phyloP scores from a whole-genome alignment of 2,329 filamentous ascomycete genomes.

The Apiospora hydei region DNA sequence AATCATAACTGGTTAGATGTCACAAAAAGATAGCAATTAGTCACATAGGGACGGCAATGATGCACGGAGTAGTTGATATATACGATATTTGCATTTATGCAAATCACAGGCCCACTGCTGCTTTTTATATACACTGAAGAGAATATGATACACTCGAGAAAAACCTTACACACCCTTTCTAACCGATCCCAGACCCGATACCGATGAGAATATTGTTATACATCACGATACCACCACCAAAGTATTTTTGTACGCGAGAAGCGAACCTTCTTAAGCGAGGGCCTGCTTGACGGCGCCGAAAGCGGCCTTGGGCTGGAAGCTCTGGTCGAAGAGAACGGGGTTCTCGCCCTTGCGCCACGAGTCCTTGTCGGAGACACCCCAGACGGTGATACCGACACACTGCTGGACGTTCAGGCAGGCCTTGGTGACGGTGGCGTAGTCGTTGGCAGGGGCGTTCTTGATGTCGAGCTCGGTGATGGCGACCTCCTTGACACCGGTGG shows the following conservation, averaged over 20 bases:
- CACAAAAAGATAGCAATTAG: no score
- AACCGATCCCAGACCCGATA: not conserved
- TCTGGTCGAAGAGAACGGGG: conserved; percentile 63
- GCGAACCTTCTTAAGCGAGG: not conserved
- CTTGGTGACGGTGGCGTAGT: conserved; percentile 51
- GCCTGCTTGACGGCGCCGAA: conserved; percentile 50
- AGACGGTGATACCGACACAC: conserved; percentile 61
- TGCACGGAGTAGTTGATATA: not conserved
- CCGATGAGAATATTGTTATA: not conserved
- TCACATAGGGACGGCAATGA: not conserved
- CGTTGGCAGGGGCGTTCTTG: conserved; percentile 56
- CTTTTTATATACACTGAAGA: conserved; percentile 9
- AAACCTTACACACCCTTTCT: not conserved
- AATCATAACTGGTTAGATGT: no score
- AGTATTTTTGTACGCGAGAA: not conserved
- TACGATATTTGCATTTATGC: not conserved
- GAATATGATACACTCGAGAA: conserved; percentile 14
- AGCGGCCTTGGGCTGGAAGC: conserved; percentile 56
- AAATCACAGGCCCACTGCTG: not conserved
- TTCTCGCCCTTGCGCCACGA: conserved; percentile 73
- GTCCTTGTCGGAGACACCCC: conserved; percentile 66
- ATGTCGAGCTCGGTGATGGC: conserved; percentile 70
- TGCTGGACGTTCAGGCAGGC: conserved; percentile 54
- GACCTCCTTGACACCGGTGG: conserved; percentile 50
- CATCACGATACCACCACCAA: not conserved